Base-by-base conservation (phyloP, 2,329 filamentous ascomycete genomes). In the Incumbomyces lentus region DNA sequence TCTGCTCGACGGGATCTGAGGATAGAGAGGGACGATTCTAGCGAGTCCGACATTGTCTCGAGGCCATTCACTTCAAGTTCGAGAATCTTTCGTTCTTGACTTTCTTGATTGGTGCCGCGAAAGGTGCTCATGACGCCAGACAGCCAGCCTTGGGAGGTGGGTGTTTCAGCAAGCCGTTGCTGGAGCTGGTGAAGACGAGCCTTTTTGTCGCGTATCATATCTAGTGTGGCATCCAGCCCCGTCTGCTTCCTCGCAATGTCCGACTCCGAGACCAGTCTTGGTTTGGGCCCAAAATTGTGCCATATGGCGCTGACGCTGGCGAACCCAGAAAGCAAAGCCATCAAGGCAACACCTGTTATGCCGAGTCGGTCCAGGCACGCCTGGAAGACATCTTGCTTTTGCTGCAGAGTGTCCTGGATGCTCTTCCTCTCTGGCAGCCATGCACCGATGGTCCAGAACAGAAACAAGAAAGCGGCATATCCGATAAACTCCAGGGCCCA, bases 251-350 rank as follows among this genome's bases (percentile, higher is more conserved):
- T 76, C 40, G 77, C 71, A 40, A 94, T 75, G 54, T 90, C 84
- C 8, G 78, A 72, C 42, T 93, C 86, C 0, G 82, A 81, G 14
- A 88, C 77, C 2, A 76, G 76, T 26, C 75, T 72, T 38, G 77
- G 69, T 33, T 75, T 76, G 26, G 80, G 78, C 18, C 79, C 76
- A 64, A 93, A 86, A 1, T 79, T 86, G 59, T 93, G 84, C 86
- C 87, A 94, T 1, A 88, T 79, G 1, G 84, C 83, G 18, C 84
- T 89, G 30, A 93, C 84, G n/a, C 86, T 86, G 5, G 87, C 87
- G 58, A 93, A 94, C 0, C 87, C 87, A 6, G 86, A 86, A n/a
- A 94, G 70, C 12, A 89, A 74, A 13, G 86, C 87, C 86, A 94
- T 93, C 44, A 92, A 67, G 40, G 83, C 81, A 47, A 92, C 87